Evolutionary conservation across 2,329 filamentous ascomycete species (phyloP).

Genomic region (Aureobasidium sp.): DNA sequence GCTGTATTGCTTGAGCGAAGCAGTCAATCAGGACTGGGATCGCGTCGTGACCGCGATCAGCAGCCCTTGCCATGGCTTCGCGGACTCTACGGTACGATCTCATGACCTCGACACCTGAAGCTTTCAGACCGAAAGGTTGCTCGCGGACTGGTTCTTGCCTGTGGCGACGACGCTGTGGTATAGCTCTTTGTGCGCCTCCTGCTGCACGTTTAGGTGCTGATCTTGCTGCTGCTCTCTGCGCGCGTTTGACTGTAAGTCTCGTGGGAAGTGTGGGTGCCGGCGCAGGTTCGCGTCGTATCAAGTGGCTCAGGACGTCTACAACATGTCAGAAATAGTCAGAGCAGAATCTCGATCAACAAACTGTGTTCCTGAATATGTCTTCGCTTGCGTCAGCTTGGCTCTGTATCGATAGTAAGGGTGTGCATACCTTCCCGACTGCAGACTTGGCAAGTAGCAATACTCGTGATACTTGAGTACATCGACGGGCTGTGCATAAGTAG

Average conservation of each 20-base stretch:
- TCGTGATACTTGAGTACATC: slow-evolving; percentile 8
- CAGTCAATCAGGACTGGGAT: background rate
- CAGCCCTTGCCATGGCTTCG: background rate
- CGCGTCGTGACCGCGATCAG: background rate
- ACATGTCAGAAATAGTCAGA: background rate
- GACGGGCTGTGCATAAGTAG: background rate
- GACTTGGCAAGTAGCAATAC: background rate
- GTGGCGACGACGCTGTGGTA: background rate
- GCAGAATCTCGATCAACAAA: background rate
- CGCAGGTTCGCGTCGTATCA: background rate
- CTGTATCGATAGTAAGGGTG: rapidly evolving
- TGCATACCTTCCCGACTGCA: background rate
- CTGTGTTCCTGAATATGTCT: background rate
- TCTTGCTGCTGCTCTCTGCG: background rate
- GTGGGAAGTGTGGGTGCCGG: too few relatives aligned
- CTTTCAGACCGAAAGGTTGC: background rate
- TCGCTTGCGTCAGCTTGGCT: background rate
- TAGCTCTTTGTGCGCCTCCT: background rate
- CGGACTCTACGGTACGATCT: background rate
- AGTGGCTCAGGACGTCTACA: background rate
- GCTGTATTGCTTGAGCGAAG: background rate
- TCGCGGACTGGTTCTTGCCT: background rate
- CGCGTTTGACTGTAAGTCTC: too few relatives aligned
- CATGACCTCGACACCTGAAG: background rate
- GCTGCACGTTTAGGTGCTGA: background rate